A percentile compares a stretch with the other conserved stretches of the same genome.
phyloP scores from a whole-genome alignment of 1,139 yeast species.

The Saccharomyces hybrid region DNA sequence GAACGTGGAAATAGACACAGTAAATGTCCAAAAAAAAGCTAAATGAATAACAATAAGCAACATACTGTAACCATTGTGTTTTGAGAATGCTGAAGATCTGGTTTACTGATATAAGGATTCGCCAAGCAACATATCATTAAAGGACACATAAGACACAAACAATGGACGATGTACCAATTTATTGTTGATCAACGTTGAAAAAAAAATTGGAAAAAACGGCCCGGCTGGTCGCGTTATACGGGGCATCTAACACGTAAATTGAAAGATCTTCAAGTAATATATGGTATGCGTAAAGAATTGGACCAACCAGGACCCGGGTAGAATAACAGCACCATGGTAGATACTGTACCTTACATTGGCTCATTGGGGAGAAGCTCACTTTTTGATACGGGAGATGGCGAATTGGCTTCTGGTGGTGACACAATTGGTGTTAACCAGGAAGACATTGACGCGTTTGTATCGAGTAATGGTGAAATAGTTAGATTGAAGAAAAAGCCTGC shows the following conservation, averaged over 20 bases:
- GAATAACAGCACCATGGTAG: not conserved
- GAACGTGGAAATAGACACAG: not conserved
- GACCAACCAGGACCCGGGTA: not conserved
- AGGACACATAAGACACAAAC: not conserved
- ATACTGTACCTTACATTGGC: not conserved
- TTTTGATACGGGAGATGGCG: conserved; percentile 7
- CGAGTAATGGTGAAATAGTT: not conserved
- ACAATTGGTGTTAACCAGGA: not conserved
- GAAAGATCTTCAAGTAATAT: not conserved
- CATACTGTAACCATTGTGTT: conserved; percentile 18
- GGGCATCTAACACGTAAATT: conserved; percentile 1
- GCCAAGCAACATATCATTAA: not conserved
- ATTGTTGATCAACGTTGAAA: conserved; percentile 2
- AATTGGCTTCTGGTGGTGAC: not conserved
- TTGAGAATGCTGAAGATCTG: not conserved
- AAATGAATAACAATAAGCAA: not conserved
- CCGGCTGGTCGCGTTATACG: conserved; percentile 1
- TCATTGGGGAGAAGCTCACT: conserved; percentile 10
- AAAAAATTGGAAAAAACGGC: not conserved
- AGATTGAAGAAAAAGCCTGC: conserved; percentile 2
- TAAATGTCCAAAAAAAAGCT: not conserved
- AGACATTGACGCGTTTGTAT: not conserved
- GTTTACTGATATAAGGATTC: not conserved
- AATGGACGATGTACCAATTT: not conserved
- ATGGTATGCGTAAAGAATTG: not conserved